Evolutionary conservation across 164 flowering plant genomes (phyloP), one percentile per base, ranked within the genome.

Genomic region (Macadamia tetraphylla): DNA sequence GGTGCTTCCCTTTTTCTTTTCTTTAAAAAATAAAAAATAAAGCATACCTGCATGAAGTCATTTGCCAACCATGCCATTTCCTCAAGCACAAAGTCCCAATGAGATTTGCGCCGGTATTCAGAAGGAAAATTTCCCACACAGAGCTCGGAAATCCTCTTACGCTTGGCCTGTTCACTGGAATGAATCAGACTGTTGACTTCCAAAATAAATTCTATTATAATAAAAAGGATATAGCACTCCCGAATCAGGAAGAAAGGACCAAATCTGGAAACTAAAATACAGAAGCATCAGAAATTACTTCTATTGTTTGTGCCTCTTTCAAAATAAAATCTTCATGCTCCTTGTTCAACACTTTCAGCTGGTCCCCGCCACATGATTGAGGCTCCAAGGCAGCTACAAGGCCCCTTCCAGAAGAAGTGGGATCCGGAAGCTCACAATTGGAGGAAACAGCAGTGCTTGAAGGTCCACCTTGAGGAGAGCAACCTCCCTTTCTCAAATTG

Each of bases 21-120:
- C 40, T 5, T 23, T 23, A 23, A 23, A 23, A 23, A 23, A 23
- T 23, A 23, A 23, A 23, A 23, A 23, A 31, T 18, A 46, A 62
- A 53, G 31, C 75, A 76, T 32, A 92, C 99, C 99, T 95, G 99
- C 32, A 84, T 83, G 81, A 93, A 92, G 79, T 95, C 99, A 89
- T 95, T 88, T 58, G 99, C 99, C 81, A 93, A 70, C 99, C 99
- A 95, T 62, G 87, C 81, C 97, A 92, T 92, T 82, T 95, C 99
- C 81, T 92, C 98, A 68, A 95, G 92, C 46, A 95, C 92, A 81
- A 85, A 91, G 69, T 86, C 95, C 99, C 99, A 95, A 32, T 89
- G 98, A 75, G 92, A 84, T 78, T 88, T 92, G n/a, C 72, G 78
- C 6, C 72, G 81, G 55, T 46, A 72, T 69, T 83, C 88, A 60